These are phyloP conservation scores for Aspergillus affinis DNA, from an alignment of 495 filamentous ascomycete species.

Conservation along the genomic window DNA sequence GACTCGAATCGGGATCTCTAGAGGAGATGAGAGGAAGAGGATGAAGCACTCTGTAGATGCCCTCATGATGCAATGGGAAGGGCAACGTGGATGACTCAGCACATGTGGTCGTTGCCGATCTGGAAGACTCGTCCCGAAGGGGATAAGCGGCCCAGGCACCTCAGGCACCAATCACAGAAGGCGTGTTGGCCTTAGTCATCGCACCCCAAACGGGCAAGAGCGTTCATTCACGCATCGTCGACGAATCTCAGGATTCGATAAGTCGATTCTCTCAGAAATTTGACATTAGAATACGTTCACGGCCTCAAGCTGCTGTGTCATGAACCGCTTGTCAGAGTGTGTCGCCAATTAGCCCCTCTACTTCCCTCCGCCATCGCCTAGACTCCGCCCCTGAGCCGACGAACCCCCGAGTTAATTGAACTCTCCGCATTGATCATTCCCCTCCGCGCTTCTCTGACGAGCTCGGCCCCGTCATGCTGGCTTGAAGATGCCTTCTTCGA, in stretches of 20 bases:
- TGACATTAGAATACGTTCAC: too few relatives aligned
- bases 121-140: too few relatives aligned
- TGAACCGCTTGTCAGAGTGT: not conserved
- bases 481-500: slow-evolving; percentile 34
- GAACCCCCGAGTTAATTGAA: slow-evolving; percentile 5
- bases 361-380: not conserved
- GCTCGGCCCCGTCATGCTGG: slow-evolving; percentile 30
- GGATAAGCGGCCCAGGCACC: not conserved
- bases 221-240: too few relatives aligned
- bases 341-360: not conserved
- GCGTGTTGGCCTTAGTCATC: not conserved
- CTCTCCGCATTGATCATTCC: slow-evolving; percentile 12
- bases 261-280: too few relatives aligned
- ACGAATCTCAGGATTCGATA: too few relatives aligned
- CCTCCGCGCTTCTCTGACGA: slow-evolving; percentile 5
- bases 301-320: not conserved
- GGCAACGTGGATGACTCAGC: not conserved
- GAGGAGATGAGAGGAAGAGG: not conserved
- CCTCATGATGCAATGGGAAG: not conserved
- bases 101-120: not conserved
- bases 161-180: not conserved
- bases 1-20: not conserved
- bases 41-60: too few relatives aligned
- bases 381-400: slow-evolving; percentile 20
- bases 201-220: not conserved